These are phyloP conservation scores for Claviceps purpurea DNA, from an alignment of 2,329 filamentous ascomycete genomes.

Conservation along the genomic window DNA sequence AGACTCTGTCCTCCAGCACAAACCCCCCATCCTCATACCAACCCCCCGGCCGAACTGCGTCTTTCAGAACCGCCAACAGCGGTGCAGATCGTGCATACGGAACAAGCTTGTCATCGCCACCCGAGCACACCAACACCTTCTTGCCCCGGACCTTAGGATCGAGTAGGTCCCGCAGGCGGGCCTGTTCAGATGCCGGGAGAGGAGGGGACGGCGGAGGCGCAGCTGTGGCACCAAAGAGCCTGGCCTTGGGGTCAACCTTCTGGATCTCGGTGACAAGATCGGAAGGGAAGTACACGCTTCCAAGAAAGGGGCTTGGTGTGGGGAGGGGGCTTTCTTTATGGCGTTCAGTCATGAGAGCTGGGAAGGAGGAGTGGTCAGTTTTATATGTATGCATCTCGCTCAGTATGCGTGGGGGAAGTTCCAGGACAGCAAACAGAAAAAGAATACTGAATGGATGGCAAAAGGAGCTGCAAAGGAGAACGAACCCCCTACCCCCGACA, in stretches of 20 bases:
- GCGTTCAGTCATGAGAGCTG: conserved; percentile 61
- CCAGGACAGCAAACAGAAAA: too few species aligned
- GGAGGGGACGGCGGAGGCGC: conserved; percentile 15
- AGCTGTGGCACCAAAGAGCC: conserved; percentile 46
- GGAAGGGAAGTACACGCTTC: conserved; percentile 63
- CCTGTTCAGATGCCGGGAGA: conserved; percentile 24
- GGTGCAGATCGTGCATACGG: conserved; percentile 48
- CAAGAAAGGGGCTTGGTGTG: conserved; percentile 48
- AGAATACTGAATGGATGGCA: too few species aligned
- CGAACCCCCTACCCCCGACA: too few species aligned
- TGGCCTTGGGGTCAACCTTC: conserved; percentile 59
- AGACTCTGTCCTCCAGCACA: conserved; percentile 51
- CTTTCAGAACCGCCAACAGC: conserved; percentile 49
- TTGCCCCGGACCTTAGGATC: conserved; percentile 44
- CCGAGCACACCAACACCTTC: conserved; percentile 50
- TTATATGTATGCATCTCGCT: neutral
- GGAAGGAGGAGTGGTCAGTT: neutral
- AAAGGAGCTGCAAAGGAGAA: too few species aligned
- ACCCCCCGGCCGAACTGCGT: conserved; percentile 25
- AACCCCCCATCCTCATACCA: conserved; percentile 46
- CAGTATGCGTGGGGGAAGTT: too few species aligned
- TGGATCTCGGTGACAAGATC: conserved; percentile 50
- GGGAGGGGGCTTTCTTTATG: conserved; percentile 50
- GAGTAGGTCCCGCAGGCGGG: conserved; percentile 31
- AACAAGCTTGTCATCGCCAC: conserved; percentile 57